Percentiles rank a stretch among this genome's conserved stretches.
phyloP scores from a whole-genome alignment of 306 rosid genomes.

The Prunus davidiana region DNA sequence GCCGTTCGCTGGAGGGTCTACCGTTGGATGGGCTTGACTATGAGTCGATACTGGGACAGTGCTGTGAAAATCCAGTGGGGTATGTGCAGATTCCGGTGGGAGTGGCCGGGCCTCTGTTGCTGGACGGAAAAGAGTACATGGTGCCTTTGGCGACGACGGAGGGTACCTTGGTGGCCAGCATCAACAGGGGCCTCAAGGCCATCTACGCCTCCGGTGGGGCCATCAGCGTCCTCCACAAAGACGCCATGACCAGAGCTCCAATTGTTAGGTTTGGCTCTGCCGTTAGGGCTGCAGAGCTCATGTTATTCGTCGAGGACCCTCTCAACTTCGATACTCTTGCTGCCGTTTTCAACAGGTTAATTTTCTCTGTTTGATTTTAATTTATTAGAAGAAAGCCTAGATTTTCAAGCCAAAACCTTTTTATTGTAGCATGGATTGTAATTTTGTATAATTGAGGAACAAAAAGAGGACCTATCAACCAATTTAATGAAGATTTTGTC shows the following conservation, averaged over 20 bases:
- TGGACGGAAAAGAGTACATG: conserved; percentile 19
- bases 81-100: conserved; percentile 35
- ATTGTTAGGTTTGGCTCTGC: conserved; percentile 20
- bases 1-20: conserved; percentile 27
- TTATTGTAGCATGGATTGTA: neutral
- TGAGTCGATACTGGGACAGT: conserved; percentile 27
- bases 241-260: conserved; percentile 34
- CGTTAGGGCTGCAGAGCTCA: conserved; percentile 14
- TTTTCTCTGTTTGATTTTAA: neutral
- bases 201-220: conserved; percentile 28
- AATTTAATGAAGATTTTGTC: neutral
- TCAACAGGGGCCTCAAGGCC: conserved; percentile 27
- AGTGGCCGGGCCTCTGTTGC: conserved; percentile 27
- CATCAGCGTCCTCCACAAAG: conserved; percentile 10
- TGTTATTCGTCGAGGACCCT: conserved; percentile 28
- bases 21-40: conserved; percentile 29
- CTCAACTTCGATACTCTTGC: conserved; percentile 20
- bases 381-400: neutral
- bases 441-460: neutral
- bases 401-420: neutral
- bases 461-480: neutral
- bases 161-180: conserved; percentile 31
- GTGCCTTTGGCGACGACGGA: conserved; percentile 35
- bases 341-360: conserved; percentile 17
- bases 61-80: conserved; percentile 35